Evolutionary conservation across 345 rosid species (phyloP), one percentile per base, ranked within the genome.

Genomic region (Dovyalis caffra): DNA sequence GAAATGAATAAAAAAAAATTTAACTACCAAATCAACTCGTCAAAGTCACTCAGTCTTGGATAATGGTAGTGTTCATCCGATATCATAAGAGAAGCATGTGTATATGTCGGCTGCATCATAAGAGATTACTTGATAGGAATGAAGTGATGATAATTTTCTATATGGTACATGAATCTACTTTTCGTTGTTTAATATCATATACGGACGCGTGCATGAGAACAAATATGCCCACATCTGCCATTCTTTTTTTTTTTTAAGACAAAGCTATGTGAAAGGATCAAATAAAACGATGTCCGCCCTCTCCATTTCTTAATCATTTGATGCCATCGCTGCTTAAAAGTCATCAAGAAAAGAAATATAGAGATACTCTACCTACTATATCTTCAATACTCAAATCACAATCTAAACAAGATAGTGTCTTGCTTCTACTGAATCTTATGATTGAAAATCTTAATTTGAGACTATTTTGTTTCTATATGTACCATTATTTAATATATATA

Each of bases 271-370:
- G 43, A 49, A 64, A 49, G 69, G 18, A 15, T 40, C 47, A 40
- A 58, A 45, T 2, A n/a, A 21, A 34, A 34, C 28, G 53, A 63
- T 23, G 64, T 29, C 65, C 79, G 64, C 40, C 29, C n/a, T 21
- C 53, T 34, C 70, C 47, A 49, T 43, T 69, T 26, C 33, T 49
- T 2, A 57, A 68, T 18, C 60, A 58, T 53, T 70, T 63, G 64
- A 64, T 76, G 69, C 69, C 60, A 63, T 49, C 16, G 74, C 35
- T 33, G 79, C 70, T 76, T 53, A 64, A 76, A 76, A 76, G 74
- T 63, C 75, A 34, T 64, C 45, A 0, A 62, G 68, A 63, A 69
- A 69, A 69, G 68, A 47, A 62, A 63, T 33, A 5, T 57, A 34
- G 18, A n/a, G 75, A 77, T 77, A 32, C 66, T 58, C 8, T 38